Percentiles rank a stretch among this genome's conserved stretches.
phyloP scores from a whole-genome alignment of 768 basidiomycete genomes.

The Mycena floridula region DNA sequence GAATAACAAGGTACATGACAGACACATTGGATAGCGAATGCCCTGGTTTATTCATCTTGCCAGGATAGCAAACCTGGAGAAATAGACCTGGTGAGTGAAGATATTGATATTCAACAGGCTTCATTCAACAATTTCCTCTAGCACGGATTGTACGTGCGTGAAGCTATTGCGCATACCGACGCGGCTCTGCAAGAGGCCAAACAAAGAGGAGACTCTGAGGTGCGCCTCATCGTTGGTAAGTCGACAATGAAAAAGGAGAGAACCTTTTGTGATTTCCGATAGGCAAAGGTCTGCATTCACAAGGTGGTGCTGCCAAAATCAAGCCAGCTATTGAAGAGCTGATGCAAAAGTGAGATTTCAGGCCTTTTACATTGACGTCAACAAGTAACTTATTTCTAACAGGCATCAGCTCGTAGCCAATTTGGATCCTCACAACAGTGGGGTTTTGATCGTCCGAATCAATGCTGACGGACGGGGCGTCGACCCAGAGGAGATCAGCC shows the following conservation, averaged over 20 bases:
- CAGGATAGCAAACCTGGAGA: constrained; percentile 68
- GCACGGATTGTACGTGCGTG: constrained; percentile 91
- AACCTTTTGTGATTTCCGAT: neutral
- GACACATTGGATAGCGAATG: neutral
- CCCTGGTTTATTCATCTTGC: neutral
- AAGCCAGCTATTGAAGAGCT: constrained; percentile 89
- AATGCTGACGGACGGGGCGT: constrained; percentile 35
- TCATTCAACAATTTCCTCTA: too few species aligned
- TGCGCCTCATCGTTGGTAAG: constrained; percentile 83
- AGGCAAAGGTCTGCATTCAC: constrained; percentile 88
- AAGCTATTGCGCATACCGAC: constrained; percentile 77
- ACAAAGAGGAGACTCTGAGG: constrained; percentile 49
- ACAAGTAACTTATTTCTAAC: too few species aligned
- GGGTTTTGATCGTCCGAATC: constrained; percentile 79
- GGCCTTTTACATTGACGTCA: neutral
- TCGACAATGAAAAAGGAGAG: constrained; percentile 6
- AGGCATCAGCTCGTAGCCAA: constrained; percentile 71
- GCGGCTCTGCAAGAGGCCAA: constrained; percentile 63
- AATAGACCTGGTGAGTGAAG: too few species aligned
- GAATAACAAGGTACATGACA: constrained; percentile 58
- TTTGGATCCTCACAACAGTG: constrained; percentile 74
- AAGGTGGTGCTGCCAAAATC: constrained; percentile 72
- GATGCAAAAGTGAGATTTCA: constrained; percentile 74
- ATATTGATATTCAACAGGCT: too few species aligned
- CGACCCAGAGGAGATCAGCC: constrained; percentile 52